Conservation (phyloP, 495 filamentous ascomycete genomes). For the Daldinia loculata region DNA sequence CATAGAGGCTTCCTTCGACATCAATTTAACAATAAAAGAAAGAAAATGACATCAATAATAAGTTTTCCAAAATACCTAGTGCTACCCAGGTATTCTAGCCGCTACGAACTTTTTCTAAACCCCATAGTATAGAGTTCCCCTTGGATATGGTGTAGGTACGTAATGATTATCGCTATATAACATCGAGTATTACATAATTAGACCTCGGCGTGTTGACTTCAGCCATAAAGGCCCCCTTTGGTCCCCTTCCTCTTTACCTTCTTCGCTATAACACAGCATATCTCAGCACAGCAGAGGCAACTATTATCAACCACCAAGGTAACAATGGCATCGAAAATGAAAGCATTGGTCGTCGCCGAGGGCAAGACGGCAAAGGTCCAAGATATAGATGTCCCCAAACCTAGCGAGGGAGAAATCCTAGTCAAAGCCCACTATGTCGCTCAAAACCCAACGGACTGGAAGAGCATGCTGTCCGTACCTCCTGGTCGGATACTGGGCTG, state of each 20-base stretch:
- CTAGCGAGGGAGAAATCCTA: conserved; percentile 38
- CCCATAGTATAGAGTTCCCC: not conserved
- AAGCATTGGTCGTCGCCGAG: conserved; percentile 35
- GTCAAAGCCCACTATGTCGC: conserved; percentile 37
- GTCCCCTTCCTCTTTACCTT: not conserved
- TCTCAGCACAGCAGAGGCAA: not conserved
- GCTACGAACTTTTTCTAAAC: not conserved
- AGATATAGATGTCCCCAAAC: conserved; percentile 32
- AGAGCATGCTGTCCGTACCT: conserved; percentile 20
- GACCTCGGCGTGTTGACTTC: not conserved
- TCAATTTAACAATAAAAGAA: not conserved
- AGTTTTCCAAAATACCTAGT: not conserved
- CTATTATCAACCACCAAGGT: not conserved
- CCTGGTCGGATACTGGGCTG: conserved; percentile 60
- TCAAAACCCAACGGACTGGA: conserved; percentile 46
- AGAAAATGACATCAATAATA: not conserved
- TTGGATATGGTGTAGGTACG: not conserved
- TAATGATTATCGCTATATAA: not conserved
- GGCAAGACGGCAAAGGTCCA: conserved; percentile 24
- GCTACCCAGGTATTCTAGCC: not conserved
- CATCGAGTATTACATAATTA: not conserved
- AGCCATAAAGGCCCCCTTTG: not conserved
- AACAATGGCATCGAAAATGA: conserved; percentile 33
- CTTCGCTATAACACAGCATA: not conserved
- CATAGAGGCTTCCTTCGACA: no score